Conservation (phyloP, 129 eudicot species). For the Daucus carota region DNA sequence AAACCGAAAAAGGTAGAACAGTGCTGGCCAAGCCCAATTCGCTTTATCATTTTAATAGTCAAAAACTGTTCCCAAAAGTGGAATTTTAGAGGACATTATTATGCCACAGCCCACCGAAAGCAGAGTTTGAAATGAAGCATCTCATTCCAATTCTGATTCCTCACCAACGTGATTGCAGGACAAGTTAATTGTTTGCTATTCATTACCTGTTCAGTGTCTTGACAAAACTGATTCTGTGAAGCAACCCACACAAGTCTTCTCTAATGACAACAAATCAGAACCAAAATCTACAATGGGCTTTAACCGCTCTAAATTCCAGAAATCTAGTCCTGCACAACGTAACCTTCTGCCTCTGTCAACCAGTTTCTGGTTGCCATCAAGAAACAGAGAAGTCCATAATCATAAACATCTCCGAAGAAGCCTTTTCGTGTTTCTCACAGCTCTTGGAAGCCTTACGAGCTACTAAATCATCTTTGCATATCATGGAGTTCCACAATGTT, state of each 20-base stretch:
- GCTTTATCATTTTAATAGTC: background rate
- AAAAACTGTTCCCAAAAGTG: background rate
- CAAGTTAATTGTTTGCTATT: background rate
- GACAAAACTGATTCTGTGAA: background rate
- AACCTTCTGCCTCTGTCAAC: constrained; percentile 62
- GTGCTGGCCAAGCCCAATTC: background rate
- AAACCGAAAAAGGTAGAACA: too few relatives aligned
- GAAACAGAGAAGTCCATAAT: constrained; percentile 66
- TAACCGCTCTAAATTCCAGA: constrained; percentile 36
- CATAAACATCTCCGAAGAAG: constrained; percentile 42
- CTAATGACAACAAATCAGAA: constrained; percentile 31
- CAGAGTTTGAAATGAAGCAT: background rate
- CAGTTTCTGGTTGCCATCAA: constrained; percentile 54
- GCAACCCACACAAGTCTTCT: background rate
- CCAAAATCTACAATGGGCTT: constrained; percentile 52
- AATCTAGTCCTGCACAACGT: constrained; percentile 44
- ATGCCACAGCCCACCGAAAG: background rate
- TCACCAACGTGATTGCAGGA: background rate
- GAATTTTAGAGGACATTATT: background rate
- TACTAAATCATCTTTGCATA: constrained; percentile 25
- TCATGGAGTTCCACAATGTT: constrained; percentile 51
- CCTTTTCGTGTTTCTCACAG: constrained; percentile 32
- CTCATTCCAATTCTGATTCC: background rate
- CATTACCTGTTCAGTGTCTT: background rate
- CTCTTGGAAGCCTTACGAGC: constrained; percentile 29